A percentile compares a stretch with the other conserved stretches of the same genome.
Evolutionary conservation across 345 rosid genomes (phyloP).

Genomic region (Odontarrhena argentea): DNA sequence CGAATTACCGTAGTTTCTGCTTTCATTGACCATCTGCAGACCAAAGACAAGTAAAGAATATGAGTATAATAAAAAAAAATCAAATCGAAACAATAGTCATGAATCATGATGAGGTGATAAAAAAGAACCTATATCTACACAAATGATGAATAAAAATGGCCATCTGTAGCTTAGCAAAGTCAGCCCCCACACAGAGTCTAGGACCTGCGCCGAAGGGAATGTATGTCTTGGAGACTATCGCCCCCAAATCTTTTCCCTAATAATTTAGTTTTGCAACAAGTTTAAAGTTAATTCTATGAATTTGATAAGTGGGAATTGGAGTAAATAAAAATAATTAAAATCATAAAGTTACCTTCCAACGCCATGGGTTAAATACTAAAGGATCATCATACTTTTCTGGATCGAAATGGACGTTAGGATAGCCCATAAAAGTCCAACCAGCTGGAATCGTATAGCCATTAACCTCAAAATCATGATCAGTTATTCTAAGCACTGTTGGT

Average conservation of each 20-base stretch:
- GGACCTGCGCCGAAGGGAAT: constrained; percentile 33
- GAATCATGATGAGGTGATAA: not conserved
- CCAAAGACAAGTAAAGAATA: constrained; percentile 1
- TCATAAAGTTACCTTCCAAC: constrained; percentile 20
- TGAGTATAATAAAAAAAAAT: not conserved
- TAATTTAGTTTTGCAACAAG: not conserved
- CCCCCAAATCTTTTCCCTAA: constrained; percentile 15
- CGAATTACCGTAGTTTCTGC: constrained; percentile 8
- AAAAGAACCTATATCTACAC: constrained; percentile 26
- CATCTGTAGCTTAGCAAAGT: constrained; percentile 22
- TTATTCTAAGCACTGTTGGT: constrained; percentile 11
- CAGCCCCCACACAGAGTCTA: constrained; percentile 31
- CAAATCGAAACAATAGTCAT: too few relatives aligned
- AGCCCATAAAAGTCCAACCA: constrained; percentile 29
- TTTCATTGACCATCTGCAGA: constrained; percentile 25
- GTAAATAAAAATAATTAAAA: not conserved
- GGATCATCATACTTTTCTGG: constrained; percentile 27
- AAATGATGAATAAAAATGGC: constrained; percentile 23
- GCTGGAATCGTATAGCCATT: constrained; percentile 23
- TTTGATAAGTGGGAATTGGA: not conserved
- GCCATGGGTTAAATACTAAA: constrained; percentile 29
- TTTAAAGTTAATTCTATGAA: not conserved
- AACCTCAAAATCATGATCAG: constrained; percentile 3
- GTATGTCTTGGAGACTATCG: constrained; percentile 1
- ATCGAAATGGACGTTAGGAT: constrained; percentile 17